Base-by-base conservation (phyloP, 2,329 filamentous ascomycete species). In the Pestalotiopsis sp. region DNA sequence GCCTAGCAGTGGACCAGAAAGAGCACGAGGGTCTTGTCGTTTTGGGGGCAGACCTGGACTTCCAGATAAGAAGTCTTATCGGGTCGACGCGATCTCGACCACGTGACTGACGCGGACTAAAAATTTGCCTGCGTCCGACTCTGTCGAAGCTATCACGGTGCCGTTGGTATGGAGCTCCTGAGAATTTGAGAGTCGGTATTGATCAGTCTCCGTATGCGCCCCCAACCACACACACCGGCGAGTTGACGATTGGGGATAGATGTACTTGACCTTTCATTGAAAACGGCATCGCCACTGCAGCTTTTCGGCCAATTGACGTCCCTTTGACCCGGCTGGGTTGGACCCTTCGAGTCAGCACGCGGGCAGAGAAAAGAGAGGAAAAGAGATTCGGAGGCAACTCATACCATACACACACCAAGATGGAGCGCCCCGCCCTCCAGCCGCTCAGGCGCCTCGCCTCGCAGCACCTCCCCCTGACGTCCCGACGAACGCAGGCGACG, bases 401-500 rank as follows among this genome's bases (percentile, higher is more conserved):
- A 20, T 23, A 23, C n/a, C 20, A 23, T 23, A 23, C 20, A 62
- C 38, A 39, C 36, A 62, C 20, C 14, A 56, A 58, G 27, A 71
- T 68, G 67, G 67, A 68, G 20, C 68, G 68, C 31, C 63, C 68
- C n/a, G 45, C 66, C 49, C 64, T 71, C 27, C 64, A 66, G 31
- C 64, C 68, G 5, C 23, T 68, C 9, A 38, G 60, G 49, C 45
- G 25, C 3, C 52, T 70, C n/a, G 23, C 31, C 27, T 49, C 27
- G 3, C 41, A 52, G 45, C 45, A 68, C 64, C 52, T 71, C 74
- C 64, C 75, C 76, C 64, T 57, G 70, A 70, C 70, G 68, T 77
- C 64, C 67, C 81, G 82, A 70, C 79, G 86, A 63, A 82, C 87
- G 78, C 84, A 89, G 76, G 80, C 82, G 12, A 86, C 86, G 38